These are phyloP conservation scores for Moesziomyces aphidis DNA, from an alignment of 1,284 basidiomycete species.

Conservation along the genomic window DNA sequence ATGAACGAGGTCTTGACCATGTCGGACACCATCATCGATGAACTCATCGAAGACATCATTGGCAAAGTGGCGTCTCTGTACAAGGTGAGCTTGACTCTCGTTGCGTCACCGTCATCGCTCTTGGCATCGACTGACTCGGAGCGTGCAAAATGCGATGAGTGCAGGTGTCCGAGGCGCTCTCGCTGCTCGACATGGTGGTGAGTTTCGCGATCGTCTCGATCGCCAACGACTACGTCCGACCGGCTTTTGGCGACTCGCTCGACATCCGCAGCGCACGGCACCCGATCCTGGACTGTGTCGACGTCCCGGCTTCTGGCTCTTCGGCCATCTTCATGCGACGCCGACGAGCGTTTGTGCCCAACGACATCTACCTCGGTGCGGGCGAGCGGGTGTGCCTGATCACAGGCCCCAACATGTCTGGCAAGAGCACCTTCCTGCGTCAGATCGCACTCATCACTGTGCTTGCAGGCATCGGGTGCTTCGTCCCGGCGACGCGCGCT, in stretches of 20 bases:
- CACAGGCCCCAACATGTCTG: slow-evolving; percentile 73
- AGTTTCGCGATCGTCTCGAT: slow-evolving; percentile 41
- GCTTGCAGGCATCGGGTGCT: slow-evolving; percentile 85
- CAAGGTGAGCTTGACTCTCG: slow-evolving; percentile 29
- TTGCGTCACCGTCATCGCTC: no score
- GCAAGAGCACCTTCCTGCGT: slow-evolving; percentile 91
- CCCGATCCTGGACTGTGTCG: slow-evolving; percentile 78
- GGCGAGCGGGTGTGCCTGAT: slow-evolving; percentile 25
- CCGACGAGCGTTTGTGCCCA: slow-evolving; percentile 27
- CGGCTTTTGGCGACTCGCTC: slow-evolving; percentile 53
- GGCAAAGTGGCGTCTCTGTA: slow-evolving; percentile 42
- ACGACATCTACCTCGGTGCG: slow-evolving; percentile 43
- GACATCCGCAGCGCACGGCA: slow-evolving; percentile 66
- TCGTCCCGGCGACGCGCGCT: slow-evolving; percentile 66
- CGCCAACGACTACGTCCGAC: slow-evolving; percentile 44
- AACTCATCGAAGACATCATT: slow-evolving; percentile 41
- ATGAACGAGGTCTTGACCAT: slow-evolving; percentile 83
- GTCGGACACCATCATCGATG: slow-evolving; percentile 72
- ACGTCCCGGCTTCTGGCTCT: slow-evolving; percentile 70
- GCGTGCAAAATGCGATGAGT: no score
- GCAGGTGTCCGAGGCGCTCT: slow-evolving; percentile 57
- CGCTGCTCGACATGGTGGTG: slow-evolving; percentile 54
- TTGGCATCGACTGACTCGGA: no score
- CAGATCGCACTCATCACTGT: slow-evolving; percentile 85
- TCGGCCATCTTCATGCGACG: slow-evolving; percentile 14